Evolutionary conservation across 306 rosid species (phyloP).

Genomic region (Leucaena leucocephala): DNA sequence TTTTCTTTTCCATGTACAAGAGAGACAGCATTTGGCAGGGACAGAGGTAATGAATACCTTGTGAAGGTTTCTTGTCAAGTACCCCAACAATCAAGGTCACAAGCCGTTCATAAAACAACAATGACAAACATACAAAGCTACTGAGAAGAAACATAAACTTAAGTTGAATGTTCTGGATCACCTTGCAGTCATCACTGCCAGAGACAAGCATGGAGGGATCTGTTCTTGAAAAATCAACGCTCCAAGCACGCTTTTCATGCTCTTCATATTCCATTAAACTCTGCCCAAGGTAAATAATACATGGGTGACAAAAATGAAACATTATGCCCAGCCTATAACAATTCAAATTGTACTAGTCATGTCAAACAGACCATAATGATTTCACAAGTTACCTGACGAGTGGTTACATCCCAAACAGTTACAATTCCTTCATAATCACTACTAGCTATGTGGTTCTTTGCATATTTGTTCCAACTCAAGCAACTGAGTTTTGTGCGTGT

Average conservation of each 20-base stretch:
- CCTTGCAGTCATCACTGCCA: constrained; percentile 99
- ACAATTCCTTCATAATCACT: constrained; percentile 98
- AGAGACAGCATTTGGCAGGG: constrained; percentile 4
- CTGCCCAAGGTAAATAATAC: constrained; percentile 46
- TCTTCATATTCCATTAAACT: constrained; percentile 98
- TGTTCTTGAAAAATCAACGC: constrained; percentile 95
- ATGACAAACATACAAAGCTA: neutral
- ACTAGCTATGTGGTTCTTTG: constrained; percentile 94
- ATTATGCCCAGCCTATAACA: constrained; percentile 20
- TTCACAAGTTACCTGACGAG: constrained; percentile 72
- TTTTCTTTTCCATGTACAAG: neutral
- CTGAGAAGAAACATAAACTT: constrained; percentile 25
- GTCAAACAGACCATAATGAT: constrained; percentile 28
- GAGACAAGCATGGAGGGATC: constrained; percentile 97
- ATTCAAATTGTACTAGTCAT: constrained; percentile 14
- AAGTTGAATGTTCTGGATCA: constrained; percentile 34
- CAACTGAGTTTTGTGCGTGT: constrained; percentile 98
- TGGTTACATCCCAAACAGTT: constrained; percentile 94
- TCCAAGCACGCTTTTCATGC: constrained; percentile 99
- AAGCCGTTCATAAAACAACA: constrained; percentile 10
- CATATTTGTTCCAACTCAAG: constrained; percentile 94
- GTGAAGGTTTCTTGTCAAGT: constrained; percentile 22
- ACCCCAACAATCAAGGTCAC: constrained; percentile 7
- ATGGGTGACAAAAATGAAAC: constrained; percentile 12
- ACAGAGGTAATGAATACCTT: neutral